Base-by-base conservation (phyloP, 139 green algal genomes). In the Chlorella sp. region DNA sequence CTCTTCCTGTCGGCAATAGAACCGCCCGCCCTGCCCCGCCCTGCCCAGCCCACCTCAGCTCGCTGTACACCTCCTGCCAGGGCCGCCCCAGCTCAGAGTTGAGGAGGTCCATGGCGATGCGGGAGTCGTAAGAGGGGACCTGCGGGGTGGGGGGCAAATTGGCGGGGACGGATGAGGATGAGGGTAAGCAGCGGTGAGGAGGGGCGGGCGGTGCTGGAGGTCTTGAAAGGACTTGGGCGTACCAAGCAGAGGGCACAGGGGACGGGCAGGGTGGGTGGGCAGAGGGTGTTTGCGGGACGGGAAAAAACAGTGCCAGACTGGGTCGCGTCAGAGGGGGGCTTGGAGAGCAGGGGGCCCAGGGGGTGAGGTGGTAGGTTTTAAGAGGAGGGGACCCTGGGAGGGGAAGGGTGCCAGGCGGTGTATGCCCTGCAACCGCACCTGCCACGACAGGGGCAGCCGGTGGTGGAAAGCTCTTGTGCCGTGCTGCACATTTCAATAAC, bases 101-200 rank as follows among this genome's bases (percentile, higher is more conserved):
- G 18, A 99, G 87, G 21, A 97, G 86, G 40, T 95, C 85, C 91
- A 97, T 97, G 18, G 96, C 96, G n/a, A 94, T 88, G 0, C 91
- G 87, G n/a, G 91, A 96, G 92, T 98, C 95, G 66, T 97, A 99
- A 86, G 86, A 95, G 34, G 97, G 97, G 86, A 99, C 93, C 93
- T 94, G 90, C 71, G 42, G 24, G 36, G 14, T n/a, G 34, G n/a
- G 21, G 21, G 79, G 24, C 12, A 53, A 4, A 30, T 1, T 32
- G 24, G 82, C 0, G 82, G 42, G 30, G 22, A 26, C 5, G 57
- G 22, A 26, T 48, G 40, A 15, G 53, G 19, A 26, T 32, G 81
- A 1, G 16, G n/a, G 77, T 14, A 57, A 32, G 24, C 7, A 34
- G 68, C 7, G 22, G 68, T 30, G 68, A 36, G 21, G 68, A 36